Evolutionary conservation across 306 rosid species (phyloP), one percentile per base, ranked within the genome.

Genomic region (Cercis canadensis): DNA sequence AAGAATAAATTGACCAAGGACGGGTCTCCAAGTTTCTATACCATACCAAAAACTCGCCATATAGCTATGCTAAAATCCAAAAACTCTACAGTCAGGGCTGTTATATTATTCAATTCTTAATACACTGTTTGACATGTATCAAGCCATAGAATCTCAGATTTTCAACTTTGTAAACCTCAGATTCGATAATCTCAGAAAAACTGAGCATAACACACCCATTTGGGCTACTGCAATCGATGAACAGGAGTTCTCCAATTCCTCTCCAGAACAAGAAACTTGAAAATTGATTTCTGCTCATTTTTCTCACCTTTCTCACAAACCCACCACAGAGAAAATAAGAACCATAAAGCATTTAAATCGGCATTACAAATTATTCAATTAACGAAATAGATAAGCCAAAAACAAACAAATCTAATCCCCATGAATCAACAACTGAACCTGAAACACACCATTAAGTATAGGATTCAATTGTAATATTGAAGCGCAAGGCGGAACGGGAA

Each of bases 261-360:
- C 65, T 46, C 74, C 74, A 67, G 12, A 70, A 47, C 75, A 77
- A 8, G 8, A 80, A 67, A 81, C 75, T 64, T 67, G 45, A 57
- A 62, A 46, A 46, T 67, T 46, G 67, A 69, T 43, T 71, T 51
- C 67, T 76, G 80, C 49, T 67, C 86, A 87, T 82, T 70, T 66
- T 76, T 81, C 55, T 59, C 63, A 29, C 40, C 36, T 31, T 61
- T 60, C 70, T 72, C 47, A 54, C 57, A 68, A 79, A 78, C 81
- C 62, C 69, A 62, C 55, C 61, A 74, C 14, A 5, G 62, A 32
- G 15, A 6, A 44, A 15, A 24, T 21, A 32, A 45, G 55, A 55
- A 73, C n/a, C 49, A 45, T 52, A 65, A 39, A 43, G 51, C 52
- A 62, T 7, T 59, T 62, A 81, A 79, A 70, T 77, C 72, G 13